Percentiles rank a stretch among this genome's conserved stretches.
These are phyloP conservation scores for Kandelia obovata DNA, from an alignment of 345 rosid genomes.

Conservation along the genomic window DNA sequence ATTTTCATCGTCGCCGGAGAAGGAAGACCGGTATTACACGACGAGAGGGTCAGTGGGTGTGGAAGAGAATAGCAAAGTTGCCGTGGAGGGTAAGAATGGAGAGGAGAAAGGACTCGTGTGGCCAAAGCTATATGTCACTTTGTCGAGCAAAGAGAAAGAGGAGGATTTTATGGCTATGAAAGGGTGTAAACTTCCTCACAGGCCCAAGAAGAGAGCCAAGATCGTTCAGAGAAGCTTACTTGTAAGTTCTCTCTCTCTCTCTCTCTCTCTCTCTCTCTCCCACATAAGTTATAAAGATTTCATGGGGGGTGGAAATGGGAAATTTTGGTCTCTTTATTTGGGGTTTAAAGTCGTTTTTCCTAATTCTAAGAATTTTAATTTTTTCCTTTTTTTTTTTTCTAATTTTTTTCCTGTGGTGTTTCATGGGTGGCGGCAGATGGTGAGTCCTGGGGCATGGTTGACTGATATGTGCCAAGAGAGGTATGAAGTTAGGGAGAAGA, in stretches of 20 bases:
- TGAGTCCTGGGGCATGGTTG: constrained; percentile 75
- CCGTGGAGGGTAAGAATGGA: constrained; percentile 36
- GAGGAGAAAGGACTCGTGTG: constrained; percentile 47
- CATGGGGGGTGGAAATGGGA: background rate
- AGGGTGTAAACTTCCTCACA: constrained; percentile 72
- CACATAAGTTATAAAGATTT: no score
- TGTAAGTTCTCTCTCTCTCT: constrained; percentile 32
- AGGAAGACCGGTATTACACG: constrained; percentile 59
- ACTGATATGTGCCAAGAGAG: constrained; percentile 77
- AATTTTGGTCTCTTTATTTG: background rate
- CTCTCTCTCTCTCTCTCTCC: background rate
- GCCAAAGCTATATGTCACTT: constrained; percentile 55
- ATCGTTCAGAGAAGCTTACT: constrained; percentile 60
- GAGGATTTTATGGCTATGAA: constrained; percentile 79
- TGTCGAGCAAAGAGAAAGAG: constrained; percentile 76
- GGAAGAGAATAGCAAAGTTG: constrained; percentile 46
- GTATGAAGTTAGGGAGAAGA: constrained; percentile 75
- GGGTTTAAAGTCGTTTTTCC: no score
- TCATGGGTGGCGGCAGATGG: constrained; percentile 44
- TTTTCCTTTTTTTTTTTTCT: background rate
- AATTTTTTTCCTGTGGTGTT: constrained; percentile 18
- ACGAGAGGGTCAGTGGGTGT: constrained; percentile 55
- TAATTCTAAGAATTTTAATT: background rate
- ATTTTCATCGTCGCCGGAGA: constrained; percentile 47
- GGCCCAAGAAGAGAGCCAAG: constrained; percentile 76